A percentile compares a stretch with the other conserved stretches of the same genome.
These are phyloP conservation scores for Termitomyces sp. DNA, from an alignment of 768 basidiomycete genomes.

Conservation along the genomic window DNA sequence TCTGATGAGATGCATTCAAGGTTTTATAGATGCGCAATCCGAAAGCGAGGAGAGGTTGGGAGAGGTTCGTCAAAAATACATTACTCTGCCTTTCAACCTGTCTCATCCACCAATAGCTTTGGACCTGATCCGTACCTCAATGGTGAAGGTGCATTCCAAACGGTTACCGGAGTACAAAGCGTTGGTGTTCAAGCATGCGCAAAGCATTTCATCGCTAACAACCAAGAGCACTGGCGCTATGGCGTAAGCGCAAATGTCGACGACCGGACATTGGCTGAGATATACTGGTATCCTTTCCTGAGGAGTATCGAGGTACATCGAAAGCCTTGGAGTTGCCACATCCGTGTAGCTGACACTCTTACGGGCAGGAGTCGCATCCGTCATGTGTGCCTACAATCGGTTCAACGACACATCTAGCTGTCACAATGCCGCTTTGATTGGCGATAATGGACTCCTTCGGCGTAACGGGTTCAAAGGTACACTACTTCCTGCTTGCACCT, in stretches of 20 bases:
- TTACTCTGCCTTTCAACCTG: neutral
- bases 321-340: no score
- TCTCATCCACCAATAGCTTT: constrained; percentile 24
- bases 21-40: constrained; percentile 42
- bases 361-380: constrained; percentile 42
- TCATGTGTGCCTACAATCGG: constrained; percentile 52
- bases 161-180: constrained; percentile 54
- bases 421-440: constrained; percentile 48
- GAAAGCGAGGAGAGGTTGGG: constrained; percentile 45
- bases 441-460: constrained; percentile 32
- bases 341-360: neutral
- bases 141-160: constrained; percentile 57
- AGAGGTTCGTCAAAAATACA: constrained; percentile 24
- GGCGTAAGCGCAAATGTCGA: constrained; percentile 42
- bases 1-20: neutral
- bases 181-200: constrained; percentile 56
- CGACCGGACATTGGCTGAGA: constrained; percentile 52
- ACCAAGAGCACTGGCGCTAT: constrained; percentile 49
- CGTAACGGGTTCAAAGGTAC: constrained; percentile 39
- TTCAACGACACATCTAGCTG: constrained; percentile 61
- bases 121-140: constrained; percentile 61
- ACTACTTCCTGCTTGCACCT: no score
- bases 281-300: constrained; percentile 47
- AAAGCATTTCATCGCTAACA: constrained; percentile 47
- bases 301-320: constrained; percentile 39